Evolutionary conservation across 306 rosid genomes (phyloP).

Genomic region (Crotalaria pallida): DNA sequence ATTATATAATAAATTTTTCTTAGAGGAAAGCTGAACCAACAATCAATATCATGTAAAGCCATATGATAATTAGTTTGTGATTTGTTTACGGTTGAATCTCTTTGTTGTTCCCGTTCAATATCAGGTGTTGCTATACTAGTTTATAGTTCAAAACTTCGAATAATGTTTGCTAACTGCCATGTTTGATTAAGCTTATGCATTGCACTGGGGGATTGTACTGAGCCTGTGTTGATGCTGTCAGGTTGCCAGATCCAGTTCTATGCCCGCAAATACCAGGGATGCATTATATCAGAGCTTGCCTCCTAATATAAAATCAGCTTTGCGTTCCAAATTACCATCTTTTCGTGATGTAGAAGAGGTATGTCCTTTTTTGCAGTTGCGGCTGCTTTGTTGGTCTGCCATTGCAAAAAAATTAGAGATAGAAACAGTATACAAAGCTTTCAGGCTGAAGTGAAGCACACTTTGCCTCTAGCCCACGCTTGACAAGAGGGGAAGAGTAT

Average conservation of each 20-base stretch:
- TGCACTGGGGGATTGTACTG: slow-evolving; percentile 14
- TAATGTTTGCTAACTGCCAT: not conserved
- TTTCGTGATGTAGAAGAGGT: slow-evolving; percentile 56
- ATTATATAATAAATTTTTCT: not conserved
- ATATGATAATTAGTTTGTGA: not conserved
- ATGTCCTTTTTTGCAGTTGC: slow-evolving; percentile 23
- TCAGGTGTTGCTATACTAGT: not conserved
- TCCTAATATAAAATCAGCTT: slow-evolving; percentile 57
- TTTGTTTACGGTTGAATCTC: slow-evolving; percentile 1
- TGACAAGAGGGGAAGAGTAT: not conserved
- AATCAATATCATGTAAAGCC: not conserved
- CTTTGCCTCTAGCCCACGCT: not conserved
- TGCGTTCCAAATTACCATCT: slow-evolving; percentile 65
- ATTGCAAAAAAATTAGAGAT: not conserved
- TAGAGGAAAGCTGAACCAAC: not conserved
- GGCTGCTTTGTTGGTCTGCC: slow-evolving; percentile 5
- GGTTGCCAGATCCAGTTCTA: slow-evolving; percentile 73
- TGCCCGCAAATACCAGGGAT: slow-evolving; percentile 76
- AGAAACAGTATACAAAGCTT: not conserved
- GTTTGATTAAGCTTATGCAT: not conserved
- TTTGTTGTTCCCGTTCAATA: not conserved
- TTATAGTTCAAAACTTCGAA: not conserved
- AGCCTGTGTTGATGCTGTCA: slow-evolving; percentile 28
- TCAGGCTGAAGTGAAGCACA: not conserved
- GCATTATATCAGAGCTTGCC: slow-evolving; percentile 79